Base-by-base conservation (phyloP, 805 yeast species). In the Yarrowia bubula region DNA sequence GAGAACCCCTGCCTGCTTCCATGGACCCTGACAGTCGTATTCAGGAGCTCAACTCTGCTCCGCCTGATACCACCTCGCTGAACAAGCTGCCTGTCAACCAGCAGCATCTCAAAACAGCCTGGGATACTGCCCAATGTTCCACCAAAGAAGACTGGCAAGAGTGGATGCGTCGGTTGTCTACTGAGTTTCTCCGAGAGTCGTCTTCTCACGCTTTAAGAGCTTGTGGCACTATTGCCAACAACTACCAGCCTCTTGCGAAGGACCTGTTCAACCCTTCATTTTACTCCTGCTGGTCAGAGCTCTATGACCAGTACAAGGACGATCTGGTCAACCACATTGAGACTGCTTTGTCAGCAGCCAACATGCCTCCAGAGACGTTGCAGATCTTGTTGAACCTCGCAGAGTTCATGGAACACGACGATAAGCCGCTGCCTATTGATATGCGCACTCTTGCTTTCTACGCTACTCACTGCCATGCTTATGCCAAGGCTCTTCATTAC, bases 101-200 rank as follows among this genome's bases (percentile, higher is more conserved):
- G 69, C 80, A 80, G 63, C 79, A 79, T 8, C 79, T 95, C 70
- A 87, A 90, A 71, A 84, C 85, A 48, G 90, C 92, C 1, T 95
- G 99, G 98, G 97, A 92, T 70, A 88, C 96, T 32, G 84, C 89
- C 28, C 93, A 90, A 69, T 84, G 93, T 69, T 83, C 96, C 62
- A 90, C 98, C 0, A 86, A 87, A 70, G 98, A 92, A 70, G 99
- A 95, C 70, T 95, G 99, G 99, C 93, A 89, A 70, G 98, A 95
- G 72, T 95, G 99, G 99, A 86, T 92, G 69, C 84, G 96, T 66
- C 81, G 95, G 66, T 79, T 95, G 55, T 86, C 95, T 70, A 88
- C 91, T 62, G 97, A 92, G 72, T 75, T 95, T 38, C 78, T 95
- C 68, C 90, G 89, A 70, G 97, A 92, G 73, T 90, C 97, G 39